Evolutionary conservation across 352 stramenopile species (phyloP).

Genomic region (Elongisporangium prolatum): DNA sequence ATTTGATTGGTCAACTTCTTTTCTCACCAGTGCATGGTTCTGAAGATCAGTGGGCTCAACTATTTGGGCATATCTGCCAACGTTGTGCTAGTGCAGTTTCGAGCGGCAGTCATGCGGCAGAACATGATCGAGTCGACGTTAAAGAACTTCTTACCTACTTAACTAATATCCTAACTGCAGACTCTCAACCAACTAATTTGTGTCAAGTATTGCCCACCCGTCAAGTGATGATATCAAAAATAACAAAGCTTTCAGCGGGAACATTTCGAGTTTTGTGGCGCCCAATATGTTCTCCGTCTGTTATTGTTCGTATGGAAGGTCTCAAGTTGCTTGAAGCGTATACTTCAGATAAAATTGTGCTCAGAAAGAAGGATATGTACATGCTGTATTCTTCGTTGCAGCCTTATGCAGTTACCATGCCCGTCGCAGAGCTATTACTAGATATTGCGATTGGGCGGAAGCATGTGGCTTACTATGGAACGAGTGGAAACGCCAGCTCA

Average conservation of each 20-base stretch:
- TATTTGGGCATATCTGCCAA: constrained; percentile 64
- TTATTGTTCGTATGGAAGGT: constrained; percentile 49
- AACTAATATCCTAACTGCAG: constrained; percentile 31
- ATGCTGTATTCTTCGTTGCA: constrained; percentile 56
- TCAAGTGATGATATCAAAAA: constrained; percentile 23
- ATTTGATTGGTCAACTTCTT: constrained; percentile 63
- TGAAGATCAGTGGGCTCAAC: constrained; percentile 53
- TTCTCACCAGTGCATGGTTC: constrained; percentile 33
- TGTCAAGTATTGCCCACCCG: constrained; percentile 12
- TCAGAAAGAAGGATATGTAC: constrained; percentile 54
- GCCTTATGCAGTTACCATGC: constrained; percentile 40
- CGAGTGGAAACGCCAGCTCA: not conserved
- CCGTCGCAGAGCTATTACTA: constrained; percentile 43
- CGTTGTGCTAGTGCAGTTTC: constrained; percentile 23
- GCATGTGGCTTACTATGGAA: constrained; percentile 11
- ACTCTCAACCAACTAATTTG: constrained; percentile 5
- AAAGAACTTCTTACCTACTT: constrained; percentile 66
- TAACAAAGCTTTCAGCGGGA: constrained; percentile 56
- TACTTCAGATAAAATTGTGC: constrained; percentile 53
- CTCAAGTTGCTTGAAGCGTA: constrained; percentile 71
- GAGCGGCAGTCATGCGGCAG: constrained; percentile 9
- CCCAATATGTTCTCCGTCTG: constrained; percentile 39
- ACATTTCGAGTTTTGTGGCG: constrained; percentile 63
- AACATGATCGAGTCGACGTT: constrained; percentile 32
- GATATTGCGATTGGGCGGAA: constrained; percentile 62